These are phyloP conservation scores for Beta corolliflora DNA, from an alignment of 179 eudicot genomes.

Conservation along the genomic window DNA sequence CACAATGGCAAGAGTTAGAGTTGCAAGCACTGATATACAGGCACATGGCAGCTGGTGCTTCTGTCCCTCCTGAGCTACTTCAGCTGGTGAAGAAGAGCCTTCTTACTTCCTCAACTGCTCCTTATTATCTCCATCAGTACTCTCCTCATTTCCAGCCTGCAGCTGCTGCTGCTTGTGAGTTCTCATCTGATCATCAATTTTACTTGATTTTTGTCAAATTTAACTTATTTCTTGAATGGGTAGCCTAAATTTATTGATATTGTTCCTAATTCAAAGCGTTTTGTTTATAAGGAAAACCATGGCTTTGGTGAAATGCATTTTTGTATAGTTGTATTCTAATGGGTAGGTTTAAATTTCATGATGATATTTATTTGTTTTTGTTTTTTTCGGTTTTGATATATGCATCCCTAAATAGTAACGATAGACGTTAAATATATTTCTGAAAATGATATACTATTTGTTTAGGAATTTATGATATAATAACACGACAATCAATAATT, in stretches of 20 bases:
- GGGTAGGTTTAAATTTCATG: too few species aligned
- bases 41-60: slow-evolving; percentile 70
- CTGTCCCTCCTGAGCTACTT: slow-evolving; percentile 76
- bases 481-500: too few species aligned
- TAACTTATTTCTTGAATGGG: neutral
- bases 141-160: slow-evolving; percentile 53
- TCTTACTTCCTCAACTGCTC: slow-evolving; percentile 38
- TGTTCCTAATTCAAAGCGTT: neutral
- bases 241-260: neutral
- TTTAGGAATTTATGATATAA: too few species aligned
- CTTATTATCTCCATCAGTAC: slow-evolving; percentile 40
- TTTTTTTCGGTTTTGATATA: too few species aligned
- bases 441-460: too few species aligned
- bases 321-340: too few species aligned
- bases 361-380: too few species aligned
- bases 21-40: slow-evolving; percentile 79
- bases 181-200: neutral
- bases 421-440: too few species aligned
- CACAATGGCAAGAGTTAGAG: slow-evolving; percentile 90
- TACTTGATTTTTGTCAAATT: neutral
- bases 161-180: slow-evolving; percentile 59
- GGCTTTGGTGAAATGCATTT: too few species aligned
- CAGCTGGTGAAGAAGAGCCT: slow-evolving; percentile 64
- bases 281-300: too few species aligned
- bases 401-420: too few species aligned